Base-by-base conservation (phyloP, 148 eudicot genomes). In the Limonium bicolor region DNA sequence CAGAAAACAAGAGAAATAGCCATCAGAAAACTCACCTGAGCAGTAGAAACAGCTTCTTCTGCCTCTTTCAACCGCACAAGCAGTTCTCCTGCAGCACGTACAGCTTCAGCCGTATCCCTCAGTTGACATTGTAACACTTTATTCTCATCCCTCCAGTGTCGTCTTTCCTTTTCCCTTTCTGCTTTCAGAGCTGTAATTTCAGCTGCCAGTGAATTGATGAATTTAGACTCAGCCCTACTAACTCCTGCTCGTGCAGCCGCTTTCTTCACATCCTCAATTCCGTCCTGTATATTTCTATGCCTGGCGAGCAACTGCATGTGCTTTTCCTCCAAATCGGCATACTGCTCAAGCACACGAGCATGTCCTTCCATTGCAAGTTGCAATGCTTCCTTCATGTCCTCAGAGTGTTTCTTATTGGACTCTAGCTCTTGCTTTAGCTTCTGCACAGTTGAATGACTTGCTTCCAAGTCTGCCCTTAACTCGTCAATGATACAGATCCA, bases 281-380 rank as follows among this genome's bases (percentile, higher is more conserved):
- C 95, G 36, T 84, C 95, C 43, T 63, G 87, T 53, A 90, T 71
- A 49, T 61, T 67, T 50, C 97, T 63, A 24, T 85, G 79, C 36
- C 87, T 76, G 14, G 69, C 69, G 46, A 90, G 97, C 70, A 90
- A 24, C 32, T 80, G 75, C 55, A 90, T 81, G 52, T 92, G 95
- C 38, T 64, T 78, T 60, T 81, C 95, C 65, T 92, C 93, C 35
- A 92, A 80, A 20, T 92, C 94, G 11, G 86, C 99, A 50, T 81
- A 79, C 54, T 85, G 94, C 53, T 92, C 99, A 40, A 92, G 95
- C 95, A 92, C 78, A 27, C 94, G 79, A 13, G 99, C 99, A 66
- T 85, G 95, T 36, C 95, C 85, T 54, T 85, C 68, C 95, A 92
- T 92, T 26, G 94, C 95, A 59, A 85, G 59, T 59, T 78, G 88